Base-by-base conservation (phyloP, 2,329 filamentous ascomycete species). In the Capronia epimyces region DNA sequence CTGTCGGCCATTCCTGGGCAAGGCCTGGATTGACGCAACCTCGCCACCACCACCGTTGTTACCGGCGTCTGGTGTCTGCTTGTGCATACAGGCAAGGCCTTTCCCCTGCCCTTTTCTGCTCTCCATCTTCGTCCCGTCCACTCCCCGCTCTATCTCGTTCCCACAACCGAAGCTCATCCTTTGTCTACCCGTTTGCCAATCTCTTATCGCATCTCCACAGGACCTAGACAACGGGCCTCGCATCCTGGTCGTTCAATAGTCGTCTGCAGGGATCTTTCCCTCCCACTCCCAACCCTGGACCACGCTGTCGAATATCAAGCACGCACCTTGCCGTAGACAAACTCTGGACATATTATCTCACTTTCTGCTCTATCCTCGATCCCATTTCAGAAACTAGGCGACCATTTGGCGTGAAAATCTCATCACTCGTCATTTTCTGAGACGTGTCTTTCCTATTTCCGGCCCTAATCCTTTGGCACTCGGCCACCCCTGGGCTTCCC, bases 271-370 rank as follows among this genome's bases (percentile, higher is more conserved):
- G 24, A 24, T 37, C 21, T 31, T 44, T 42, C 22, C 20, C 40
- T 20, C 32, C 22, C 15, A 24, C 25, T n/a, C 32, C 47, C 41
- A 50, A 37, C 29, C 31, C 37, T 39, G 20, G 41, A 27, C 41
- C 25, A 34, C 42, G 39, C 45, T 37, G 12, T 49, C 45, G 41
- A 53, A 55, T 55, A 55, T 55, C 52, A 51, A 53, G 24, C 36
- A 44, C 42, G 39, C 52, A 48, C 41, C 49, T 52, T 55, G 48
- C 52, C 49, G 52, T 51, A 49, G 49, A 49, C 37, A 47, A 40
- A 22, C 49, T 43, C 43, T 37, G 37, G 13, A 43, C 34, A 43
- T 36, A 49, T 45, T 40, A 49, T 48, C 36, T 49, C 37, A 49
- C 45, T 45, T 49, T 51, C 31, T 49, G 37, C 42, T 46, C 49